Conservation (phyloP, 139 green algal genomes). For the Edaphochlamys debaryana region DNA sequence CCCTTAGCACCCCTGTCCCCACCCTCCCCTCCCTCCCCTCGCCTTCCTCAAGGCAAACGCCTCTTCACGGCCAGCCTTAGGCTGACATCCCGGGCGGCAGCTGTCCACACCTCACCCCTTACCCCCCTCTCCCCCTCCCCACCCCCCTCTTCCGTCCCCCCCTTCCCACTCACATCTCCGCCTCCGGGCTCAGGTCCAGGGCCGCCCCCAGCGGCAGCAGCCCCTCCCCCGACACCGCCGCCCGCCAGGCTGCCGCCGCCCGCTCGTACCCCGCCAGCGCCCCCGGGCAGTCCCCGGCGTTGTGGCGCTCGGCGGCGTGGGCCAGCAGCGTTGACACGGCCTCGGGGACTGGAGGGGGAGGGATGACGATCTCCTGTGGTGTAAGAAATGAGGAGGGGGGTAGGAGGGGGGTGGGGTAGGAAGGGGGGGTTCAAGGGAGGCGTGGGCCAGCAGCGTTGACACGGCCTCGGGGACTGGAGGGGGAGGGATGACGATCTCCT, state of each 20-base stretch:
- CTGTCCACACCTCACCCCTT: too few relatives aligned
- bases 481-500: conserved; percentile 62
- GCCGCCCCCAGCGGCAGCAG: neutral
- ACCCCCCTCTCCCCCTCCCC: too few relatives aligned
- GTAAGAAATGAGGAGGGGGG: too few relatives aligned
- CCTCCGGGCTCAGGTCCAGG: conserved; percentile 27
- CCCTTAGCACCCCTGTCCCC: too few relatives aligned
- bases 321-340: conserved; percentile 32
- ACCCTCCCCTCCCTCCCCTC: too few relatives aligned
- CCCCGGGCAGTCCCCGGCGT: conserved; percentile 30
- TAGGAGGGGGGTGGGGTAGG: too few relatives aligned
- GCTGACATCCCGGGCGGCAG: too few relatives aligned
- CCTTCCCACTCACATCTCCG: conserved; percentile 46
- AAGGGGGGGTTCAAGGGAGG: too few relatives aligned
- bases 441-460: conserved; percentile 17
- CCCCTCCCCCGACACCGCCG: neutral
- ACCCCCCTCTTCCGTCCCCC: too few relatives aligned
- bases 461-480: conserved; percentile 49
- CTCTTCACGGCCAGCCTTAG: too few relatives aligned
- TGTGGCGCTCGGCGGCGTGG: conserved; percentile 46
- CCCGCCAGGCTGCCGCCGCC: conserved; percentile 22
- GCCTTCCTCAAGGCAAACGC: too few relatives aligned
- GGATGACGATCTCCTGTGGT: conserved; percentile 60
- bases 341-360: conserved; percentile 50
- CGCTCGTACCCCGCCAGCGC: conserved; percentile 42